Conservation (phyloP, 306 rosid genomes). For the Psophocarpus tetragonolobus region DNA sequence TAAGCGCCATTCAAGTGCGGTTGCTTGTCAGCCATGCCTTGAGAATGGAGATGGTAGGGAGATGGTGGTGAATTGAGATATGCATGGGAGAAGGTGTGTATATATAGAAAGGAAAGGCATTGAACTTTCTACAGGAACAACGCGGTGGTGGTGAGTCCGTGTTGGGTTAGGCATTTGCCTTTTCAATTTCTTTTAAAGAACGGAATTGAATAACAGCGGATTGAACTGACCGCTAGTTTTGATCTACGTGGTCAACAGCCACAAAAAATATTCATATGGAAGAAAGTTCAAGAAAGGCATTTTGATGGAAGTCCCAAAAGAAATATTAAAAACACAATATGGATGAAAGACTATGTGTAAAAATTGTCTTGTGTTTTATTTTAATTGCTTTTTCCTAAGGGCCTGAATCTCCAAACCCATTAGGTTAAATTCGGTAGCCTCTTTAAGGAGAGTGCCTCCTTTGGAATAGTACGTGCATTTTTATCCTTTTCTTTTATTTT, state of each 20-base stretch:
- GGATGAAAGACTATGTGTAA: too few relatives aligned
- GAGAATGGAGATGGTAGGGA: too few relatives aligned
- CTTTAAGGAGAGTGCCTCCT: too few relatives aligned
- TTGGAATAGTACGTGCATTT: too few relatives aligned
- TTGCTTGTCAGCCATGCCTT: conserved; percentile 31
- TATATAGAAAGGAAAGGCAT: not conserved
- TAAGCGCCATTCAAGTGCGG: conserved; percentile 35
- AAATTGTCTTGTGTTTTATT: too few relatives aligned
- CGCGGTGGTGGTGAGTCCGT: not conserved
- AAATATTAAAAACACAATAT: too few relatives aligned
- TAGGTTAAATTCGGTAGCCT: too few relatives aligned
- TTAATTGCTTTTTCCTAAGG: too few relatives aligned
- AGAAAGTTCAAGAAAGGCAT: not conserved
- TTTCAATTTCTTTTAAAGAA: not conserved
- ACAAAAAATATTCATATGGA: conserved; percentile 4
- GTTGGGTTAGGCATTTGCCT: not conserved
- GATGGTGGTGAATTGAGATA: not conserved
- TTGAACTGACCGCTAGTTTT: conserved; percentile 21
- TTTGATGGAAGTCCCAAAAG: not conserved
- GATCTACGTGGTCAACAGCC: not conserved
- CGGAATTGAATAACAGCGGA: not conserved
- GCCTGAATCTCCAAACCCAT: too few relatives aligned
- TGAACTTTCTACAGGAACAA: not conserved
- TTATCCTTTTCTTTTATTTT: too few relatives aligned
- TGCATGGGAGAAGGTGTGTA: not conserved